Evolutionary conservation across 1,284 basidiomycete genomes (phyloP), one percentile per base, ranked within the genome.

Genomic region (Rhizoctonia solani): DNA sequence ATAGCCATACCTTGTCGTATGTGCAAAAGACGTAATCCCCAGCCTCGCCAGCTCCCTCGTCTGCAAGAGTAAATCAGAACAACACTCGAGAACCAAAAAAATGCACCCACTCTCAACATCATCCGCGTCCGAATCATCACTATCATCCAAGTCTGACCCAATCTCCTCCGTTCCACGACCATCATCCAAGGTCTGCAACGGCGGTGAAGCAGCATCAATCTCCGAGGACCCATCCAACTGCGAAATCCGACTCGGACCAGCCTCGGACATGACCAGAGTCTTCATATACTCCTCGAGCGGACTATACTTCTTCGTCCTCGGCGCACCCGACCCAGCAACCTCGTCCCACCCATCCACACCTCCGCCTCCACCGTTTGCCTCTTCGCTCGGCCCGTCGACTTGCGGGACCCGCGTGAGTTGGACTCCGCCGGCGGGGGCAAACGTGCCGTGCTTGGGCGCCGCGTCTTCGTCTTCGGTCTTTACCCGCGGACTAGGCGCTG

Each of bases 21-120:
- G 97, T 95, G 76, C 96, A 98, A 74, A 98, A 96, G 39, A 99
- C 93, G 67, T 98, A 95, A 76, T 99, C 95, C 0, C 87, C 86
- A 66, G 90, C 89, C 71, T 85, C 80, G 6, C 85, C 88, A 69
- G 88, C 88, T 54, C 89, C 88, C 4, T 85, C 59, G 37, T 65
- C 59, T 65, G 47, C 13, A 39, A 49, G 41, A 3, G 32, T 25
- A 23, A 44, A 21, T 55, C 2, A 55, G 54, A 16, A 39, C 21
- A 37, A 37, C 21, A n/a, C 23, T 39, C 6, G 21, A 4, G 2
- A 23, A 21, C 54, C n/a, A n/a, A 11, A 21, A 19, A 32, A 54
- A 9, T 32, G 30, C 5, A 53, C 59, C 4, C n/a, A 65, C 59
- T 65, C 27, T 81, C 79, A 53, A 80, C 78, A 49, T 81, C 81